Percentiles rank a stretch among this genome's conserved stretches.
These are phyloP conservation scores for Phytophthora sansomeana DNA, from an alignment of 352 stramenopile genomes.

Conservation along the genomic window DNA sequence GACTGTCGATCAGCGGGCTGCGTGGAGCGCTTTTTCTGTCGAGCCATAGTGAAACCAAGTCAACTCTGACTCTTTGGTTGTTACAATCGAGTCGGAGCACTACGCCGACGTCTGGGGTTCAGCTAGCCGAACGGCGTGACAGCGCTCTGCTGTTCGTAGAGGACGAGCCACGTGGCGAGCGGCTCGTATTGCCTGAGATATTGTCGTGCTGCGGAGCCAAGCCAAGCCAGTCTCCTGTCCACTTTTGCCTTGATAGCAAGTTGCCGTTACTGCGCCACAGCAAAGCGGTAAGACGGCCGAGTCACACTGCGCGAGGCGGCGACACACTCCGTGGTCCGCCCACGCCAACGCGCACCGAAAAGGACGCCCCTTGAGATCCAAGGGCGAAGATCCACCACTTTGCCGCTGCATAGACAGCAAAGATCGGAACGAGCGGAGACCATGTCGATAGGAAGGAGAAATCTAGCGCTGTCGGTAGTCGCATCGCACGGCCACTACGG, in stretches of 20 bases:
- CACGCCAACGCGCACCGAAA: slow-evolving; percentile 31
- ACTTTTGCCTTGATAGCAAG: slow-evolving; percentile 32
- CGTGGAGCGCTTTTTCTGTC: slow-evolving; percentile 22
- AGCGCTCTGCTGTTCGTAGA: slow-evolving; percentile 37
- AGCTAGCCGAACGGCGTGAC: slow-evolving; percentile 37
- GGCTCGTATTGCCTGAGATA: slow-evolving; percentile 27
- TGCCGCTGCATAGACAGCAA: slow-evolving; percentile 1
- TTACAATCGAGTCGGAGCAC: slow-evolving; percentile 34
- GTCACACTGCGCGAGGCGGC: slow-evolving; percentile 5
- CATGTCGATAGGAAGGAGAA: slow-evolving; percentile 5
- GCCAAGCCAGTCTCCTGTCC: slow-evolving; percentile 29
- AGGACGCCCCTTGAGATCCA: slow-evolving; percentile 25
- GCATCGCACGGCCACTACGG: slow-evolving; percentile 1
- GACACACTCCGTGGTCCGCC: slow-evolving; percentile 17
- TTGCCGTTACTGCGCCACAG: slow-evolving; percentile 23
- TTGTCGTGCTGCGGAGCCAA: slow-evolving; percentile 14
- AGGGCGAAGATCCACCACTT: slow-evolving; percentile 22
- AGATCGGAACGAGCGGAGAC: slow-evolving; percentile 10
- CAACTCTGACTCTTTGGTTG: slow-evolving; percentile 24
- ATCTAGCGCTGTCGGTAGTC: slow-evolving; percentile 19
- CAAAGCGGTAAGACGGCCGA: slow-evolving; percentile 9
- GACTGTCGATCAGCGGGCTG: slow-evolving; percentile 3
- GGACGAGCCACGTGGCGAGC: slow-evolving; percentile 18
- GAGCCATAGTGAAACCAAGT: slow-evolving; percentile 32
- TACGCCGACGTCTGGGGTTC: slow-evolving; percentile 29